Base-by-base conservation (phyloP, 495 filamentous ascomycete genomes). In the Clavariopsis aquatica region DNA sequence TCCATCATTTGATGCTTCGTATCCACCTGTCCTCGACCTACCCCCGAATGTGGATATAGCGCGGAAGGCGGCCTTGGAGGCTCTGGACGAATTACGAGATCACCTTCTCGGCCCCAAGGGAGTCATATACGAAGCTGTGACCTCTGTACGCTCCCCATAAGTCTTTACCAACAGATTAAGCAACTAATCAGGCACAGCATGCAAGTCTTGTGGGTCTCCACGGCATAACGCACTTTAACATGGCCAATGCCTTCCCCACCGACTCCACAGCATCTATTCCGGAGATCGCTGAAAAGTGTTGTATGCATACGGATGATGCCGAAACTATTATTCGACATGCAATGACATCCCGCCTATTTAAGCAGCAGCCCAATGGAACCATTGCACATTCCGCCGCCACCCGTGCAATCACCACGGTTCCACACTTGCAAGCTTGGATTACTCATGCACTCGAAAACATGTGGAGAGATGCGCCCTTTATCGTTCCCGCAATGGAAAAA, bases 381-480 rank as follows among this genome's bases (percentile, higher is more conserved):
- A 31, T 64, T 4, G 52, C 60, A 23, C 60, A 64, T 38, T 46
- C 60, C 2, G 51, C 60, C 1, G 2, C 28, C 5, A 5, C 60
- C 6, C 15, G 19, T 9, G 20, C 28, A 1, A 1, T 62, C 15
- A 20, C 36, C 24, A 17, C 5, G 5, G 24, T 23, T 9, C 58
- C 58, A 2, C 1, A 26, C 4, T 17, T 53, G 2, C 4, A 12
- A 1, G 34, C 15, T 5, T 52, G 46, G 58, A 45, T 53, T 2
- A 8, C 22, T 13, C 13, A 1, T n/a, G 20, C 17, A 2, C 28
- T 45, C 2, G 24, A n/a, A 9, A n/a, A 7, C 2, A 49, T 56
- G 38, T 46, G 28, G 51, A 1, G 2, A 9, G 10, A 23, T 6
- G 3, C 49, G 13, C 8, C 47, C 2, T 1, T 2, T 2, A 3